These are phyloP conservation scores for Ophiosphaerella herpotricha DNA, from an alignment of 2,329 filamentous ascomycete genomes.

Conservation along the genomic window DNA sequence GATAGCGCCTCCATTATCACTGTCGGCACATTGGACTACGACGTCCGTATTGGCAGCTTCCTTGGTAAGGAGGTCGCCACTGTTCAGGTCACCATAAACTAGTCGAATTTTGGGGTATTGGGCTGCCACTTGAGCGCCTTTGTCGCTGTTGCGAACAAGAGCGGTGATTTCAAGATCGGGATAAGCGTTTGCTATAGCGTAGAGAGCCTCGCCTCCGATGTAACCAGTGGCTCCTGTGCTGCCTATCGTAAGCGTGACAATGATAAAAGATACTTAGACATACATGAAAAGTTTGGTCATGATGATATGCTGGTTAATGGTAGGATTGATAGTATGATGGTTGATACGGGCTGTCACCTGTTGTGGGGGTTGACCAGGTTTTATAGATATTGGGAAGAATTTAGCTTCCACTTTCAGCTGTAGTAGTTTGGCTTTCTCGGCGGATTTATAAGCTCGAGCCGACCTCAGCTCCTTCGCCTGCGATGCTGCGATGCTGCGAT, in stretches of 20 bases:
- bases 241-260: background rate
- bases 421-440: too few relatives aligned
- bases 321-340: background rate
- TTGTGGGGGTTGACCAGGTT: too few relatives aligned
- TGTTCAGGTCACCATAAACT: slow-evolving; percentile 55
- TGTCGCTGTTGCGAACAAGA: slow-evolving; percentile 56
- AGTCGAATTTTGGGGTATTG: slow-evolving; percentile 55
- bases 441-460: too few relatives aligned
- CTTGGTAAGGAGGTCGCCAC: slow-evolving; percentile 28
- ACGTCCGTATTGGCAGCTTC: slow-evolving; percentile 38
- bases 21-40: slow-evolving; percentile 43
- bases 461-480: background rate
- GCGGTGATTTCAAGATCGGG: slow-evolving; percentile 56
- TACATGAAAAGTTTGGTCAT: slow-evolving; percentile 40
- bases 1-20: slow-evolving; percentile 32
- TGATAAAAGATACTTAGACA: background rate
- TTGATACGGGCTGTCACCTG: background rate
- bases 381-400: too few relatives aligned
- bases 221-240: slow-evolving; percentile 42
- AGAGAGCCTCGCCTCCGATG: slow-evolving; percentile 38
- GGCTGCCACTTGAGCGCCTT: slow-evolving; percentile 52
- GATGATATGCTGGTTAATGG: background rate
- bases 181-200: slow-evolving; percentile 49
- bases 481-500: background rate
- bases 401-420: too few relatives aligned